Percentiles rank a stretch among this genome's conserved stretches.
These are phyloP conservation scores for Pisolithus orientalis DNA, from an alignment of 768 basidiomycete species.

Conservation along the genomic window DNA sequence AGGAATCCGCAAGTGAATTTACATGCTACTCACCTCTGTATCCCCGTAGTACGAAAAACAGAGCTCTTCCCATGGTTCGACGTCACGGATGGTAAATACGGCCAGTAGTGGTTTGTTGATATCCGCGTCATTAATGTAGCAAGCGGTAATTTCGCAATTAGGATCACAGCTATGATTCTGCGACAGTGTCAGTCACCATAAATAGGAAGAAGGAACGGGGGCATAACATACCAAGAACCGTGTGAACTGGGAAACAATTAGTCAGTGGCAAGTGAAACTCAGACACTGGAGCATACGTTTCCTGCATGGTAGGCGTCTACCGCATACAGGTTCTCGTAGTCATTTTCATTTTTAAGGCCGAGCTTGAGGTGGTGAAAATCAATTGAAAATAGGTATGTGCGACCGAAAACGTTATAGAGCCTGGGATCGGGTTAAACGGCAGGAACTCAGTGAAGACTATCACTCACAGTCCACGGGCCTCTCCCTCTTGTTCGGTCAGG, in stretches of 20 bases:
- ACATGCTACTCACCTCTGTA: slow-evolving; percentile 29
- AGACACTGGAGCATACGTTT: background rate
- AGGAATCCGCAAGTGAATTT: background rate
- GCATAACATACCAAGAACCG: slow-evolving; percentile 74
- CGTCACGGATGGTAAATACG: slow-evolving; percentile 60
- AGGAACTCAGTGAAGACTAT: too few relatives aligned
- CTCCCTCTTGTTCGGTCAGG: slow-evolving; percentile 59
- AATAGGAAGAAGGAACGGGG: background rate
- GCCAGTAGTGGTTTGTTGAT: slow-evolving; percentile 61
- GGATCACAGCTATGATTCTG: slow-evolving; percentile 93
- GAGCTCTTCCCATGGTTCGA: slow-evolving; percentile 62
- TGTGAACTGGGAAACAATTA: slow-evolving; percentile 58
- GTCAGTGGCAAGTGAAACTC: background rate
- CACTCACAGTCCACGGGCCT: slow-evolving; percentile 60
- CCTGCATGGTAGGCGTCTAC: slow-evolving; percentile 28
- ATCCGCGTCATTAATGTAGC: slow-evolving; percentile 75
- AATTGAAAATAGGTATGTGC: slow-evolving; percentile 78
- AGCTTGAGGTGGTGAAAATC: slow-evolving; percentile 66
- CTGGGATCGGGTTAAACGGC: slow-evolving; percentile 30
- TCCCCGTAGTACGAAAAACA: slow-evolving; percentile 71
- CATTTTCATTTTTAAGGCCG: slow-evolving; percentile 18
- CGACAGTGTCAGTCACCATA: background rate
- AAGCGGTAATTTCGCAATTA: slow-evolving; percentile 66
- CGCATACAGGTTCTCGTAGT: slow-evolving; percentile 36
- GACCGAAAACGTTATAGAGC: slow-evolving; percentile 65